Evolutionary conservation across 2,329 filamentous ascomycete species (phyloP), one percentile per base, ranked within the genome.

Genomic region (Fusarium sp.): DNA sequence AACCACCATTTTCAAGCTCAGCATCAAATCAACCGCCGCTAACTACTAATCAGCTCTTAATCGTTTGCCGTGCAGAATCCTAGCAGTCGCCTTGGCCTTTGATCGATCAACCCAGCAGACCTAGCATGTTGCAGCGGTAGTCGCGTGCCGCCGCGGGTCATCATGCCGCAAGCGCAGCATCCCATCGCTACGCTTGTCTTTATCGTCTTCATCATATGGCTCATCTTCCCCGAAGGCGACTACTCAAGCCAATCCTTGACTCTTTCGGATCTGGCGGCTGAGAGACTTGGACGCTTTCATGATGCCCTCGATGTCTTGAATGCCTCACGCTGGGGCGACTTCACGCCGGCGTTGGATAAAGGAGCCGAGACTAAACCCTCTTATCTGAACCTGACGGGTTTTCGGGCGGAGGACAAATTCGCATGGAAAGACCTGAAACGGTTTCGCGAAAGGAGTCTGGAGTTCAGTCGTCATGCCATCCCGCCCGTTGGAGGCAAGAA

Each of bases 371-470:
- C 71, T 11, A 82, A 80, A 39, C 89, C 76, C 13, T 82, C 80
- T 27, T 90, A 86, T 66, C 81, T 94, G 63, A 94, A 94, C 73
- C 83, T 97, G 54, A 93, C 93, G 3, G 95, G 95, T 1, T 90
- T 97, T 66, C 88, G 92, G 51, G 83, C 89, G 48, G 87, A 90
- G 18, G 92, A 97, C 80, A 89, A 88, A 6, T 94, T 93, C 79
- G 91, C 89, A 2, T 98, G 95, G 95, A 87, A 91, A 36, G 86
- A 94, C 61, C 83, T 98, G 23, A 83, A 84, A 0, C 81, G 84
- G 1, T 94, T 95, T 62, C 90, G 89, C 76, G 82, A 90, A 64
- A 87, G 88, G 69, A 92, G 90, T 58, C 83, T 88, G 59, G 84
- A 90, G 71, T 91, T 87, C 78, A 90, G 86, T 69, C 84, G 81